phyloP scores from a whole-genome alignment of 176 grass and related monocot species.

The Poa pratensis region DNA sequence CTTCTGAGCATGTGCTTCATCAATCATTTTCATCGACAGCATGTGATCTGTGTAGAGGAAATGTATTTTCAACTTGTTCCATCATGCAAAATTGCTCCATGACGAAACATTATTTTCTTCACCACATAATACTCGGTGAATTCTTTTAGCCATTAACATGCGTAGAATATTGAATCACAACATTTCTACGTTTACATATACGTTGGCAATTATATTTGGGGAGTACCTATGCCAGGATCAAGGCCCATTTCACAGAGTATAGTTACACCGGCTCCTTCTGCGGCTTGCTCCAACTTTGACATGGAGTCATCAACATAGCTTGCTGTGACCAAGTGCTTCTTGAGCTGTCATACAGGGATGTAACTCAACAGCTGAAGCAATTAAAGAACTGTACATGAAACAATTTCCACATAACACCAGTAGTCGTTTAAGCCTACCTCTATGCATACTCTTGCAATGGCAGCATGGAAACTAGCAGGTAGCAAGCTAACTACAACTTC shows the following conservation, averaged over 20 bases:
- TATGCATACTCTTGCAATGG: constrained; percentile 83
- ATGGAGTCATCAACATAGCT: constrained; percentile 95
- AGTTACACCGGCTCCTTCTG: constrained; percentile 69
- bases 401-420: neutral
- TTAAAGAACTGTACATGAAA: neutral
- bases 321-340: constrained; percentile 95
- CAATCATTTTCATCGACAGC: constrained; percentile 99
- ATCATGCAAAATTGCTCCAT: constrained; percentile 4
- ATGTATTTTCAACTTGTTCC: constrained; percentile 13
- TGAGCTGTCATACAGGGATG: constrained; percentile 52
- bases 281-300: constrained; percentile 75
- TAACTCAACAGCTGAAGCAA: neutral
- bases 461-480: constrained; percentile 86
- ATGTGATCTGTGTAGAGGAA: constrained; percentile 71
- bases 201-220: neutral
- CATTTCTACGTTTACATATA: neutral
- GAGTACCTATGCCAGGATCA: constrained; percentile 96
- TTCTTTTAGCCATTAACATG: neutral
- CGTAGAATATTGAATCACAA: neutral
- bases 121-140: neutral
- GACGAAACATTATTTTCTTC: neutral
- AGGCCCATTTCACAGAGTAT: constrained; percentile 99
- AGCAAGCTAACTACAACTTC: constrained; percentile 91
- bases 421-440: constrained; percentile 57
- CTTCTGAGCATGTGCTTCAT: constrained; percentile 71